A percentile compares a stretch with the other conserved stretches of the same genome.
Conservation (phyloP, 2,329 filamentous ascomycete species). For the Trichoderma pleuroti region DNA sequence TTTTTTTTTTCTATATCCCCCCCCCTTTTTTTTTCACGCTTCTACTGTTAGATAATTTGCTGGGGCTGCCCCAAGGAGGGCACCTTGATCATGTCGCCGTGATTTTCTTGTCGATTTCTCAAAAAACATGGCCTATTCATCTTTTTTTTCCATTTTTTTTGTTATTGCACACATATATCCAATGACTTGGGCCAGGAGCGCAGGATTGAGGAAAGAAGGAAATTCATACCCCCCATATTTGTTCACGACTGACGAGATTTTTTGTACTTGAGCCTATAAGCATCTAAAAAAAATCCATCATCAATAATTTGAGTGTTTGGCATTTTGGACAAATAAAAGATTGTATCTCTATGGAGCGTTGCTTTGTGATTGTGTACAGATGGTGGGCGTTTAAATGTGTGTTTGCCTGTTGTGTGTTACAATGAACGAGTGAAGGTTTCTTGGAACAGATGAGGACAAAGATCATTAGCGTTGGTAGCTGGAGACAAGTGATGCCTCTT, state of each 20-base stretch:
- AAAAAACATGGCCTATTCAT: neutral
- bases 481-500: neutral
- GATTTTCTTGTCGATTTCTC: conserved; percentile 20
- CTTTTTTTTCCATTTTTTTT: neutral
- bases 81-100: conserved; percentile 26
- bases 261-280: conserved; percentile 6
- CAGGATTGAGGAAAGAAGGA: conserved; percentile 5
- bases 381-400: neutral
- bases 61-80: conserved; percentile 19
- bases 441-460: neutral
- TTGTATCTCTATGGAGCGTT: neutral
- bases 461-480: neutral
- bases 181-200: conserved; percentile 3
- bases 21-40: neutral
- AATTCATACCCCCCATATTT: conserved; percentile 16
- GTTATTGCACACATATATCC: conserved; percentile 2
- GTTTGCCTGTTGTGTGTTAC: neutral
- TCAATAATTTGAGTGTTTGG: neutral
- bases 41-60: conserved; percentile 27
- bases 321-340: neutral
- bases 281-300: neutral
- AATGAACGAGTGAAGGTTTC: neutral
- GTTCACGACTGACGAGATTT: conserved; percentile 12
- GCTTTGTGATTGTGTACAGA: neutral
- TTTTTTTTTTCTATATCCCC: neutral